Conservation (phyloP, 768 basidiomycete species). For the Kwoniella botswanensis region DNA sequence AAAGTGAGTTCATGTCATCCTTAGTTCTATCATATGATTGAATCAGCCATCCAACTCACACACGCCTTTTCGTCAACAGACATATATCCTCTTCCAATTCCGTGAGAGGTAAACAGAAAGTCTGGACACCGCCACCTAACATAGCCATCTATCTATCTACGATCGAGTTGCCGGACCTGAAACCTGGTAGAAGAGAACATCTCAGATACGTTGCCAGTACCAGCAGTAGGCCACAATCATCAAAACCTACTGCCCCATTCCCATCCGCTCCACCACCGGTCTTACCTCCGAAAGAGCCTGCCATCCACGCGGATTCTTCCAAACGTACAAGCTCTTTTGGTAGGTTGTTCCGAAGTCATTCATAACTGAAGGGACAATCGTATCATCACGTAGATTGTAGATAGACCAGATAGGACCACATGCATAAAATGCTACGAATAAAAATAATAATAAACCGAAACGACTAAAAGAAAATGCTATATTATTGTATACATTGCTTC, state of each 20-base stretch:
- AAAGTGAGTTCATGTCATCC: conserved; percentile 17
- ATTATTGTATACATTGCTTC: conserved; percentile 25
- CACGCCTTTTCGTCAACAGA: not conserved
- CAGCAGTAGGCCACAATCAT: not conserved
- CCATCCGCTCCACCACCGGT: conserved; percentile 7
- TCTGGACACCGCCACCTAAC: conserved; percentile 46
- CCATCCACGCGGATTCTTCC: not conserved
- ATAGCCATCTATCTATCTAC: conserved; percentile 55
- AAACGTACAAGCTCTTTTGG: conserved; percentile 18
- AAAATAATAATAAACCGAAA: conserved; percentile 14
- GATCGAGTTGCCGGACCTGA: conserved; percentile 56
- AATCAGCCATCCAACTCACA: not conserved
- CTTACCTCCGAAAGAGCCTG: conserved; percentile 7
- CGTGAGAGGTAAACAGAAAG: not conserved
- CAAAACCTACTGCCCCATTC: not conserved
- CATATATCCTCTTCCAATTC: not conserved
- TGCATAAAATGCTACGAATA: conserved; percentile 27
- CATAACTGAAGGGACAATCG: not conserved
- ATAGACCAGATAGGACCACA: conserved; percentile 8
- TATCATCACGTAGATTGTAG: not conserved
- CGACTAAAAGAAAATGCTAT: conserved; percentile 23
- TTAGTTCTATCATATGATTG: not conserved
- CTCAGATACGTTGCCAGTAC: conserved; percentile 1
- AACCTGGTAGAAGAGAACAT: conserved; percentile 37
- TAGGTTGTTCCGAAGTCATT: conserved; percentile 16